Base-by-base conservation (phyloP, 768 basidiomycete genomes). In the Punctularia strigosozonata region DNA sequence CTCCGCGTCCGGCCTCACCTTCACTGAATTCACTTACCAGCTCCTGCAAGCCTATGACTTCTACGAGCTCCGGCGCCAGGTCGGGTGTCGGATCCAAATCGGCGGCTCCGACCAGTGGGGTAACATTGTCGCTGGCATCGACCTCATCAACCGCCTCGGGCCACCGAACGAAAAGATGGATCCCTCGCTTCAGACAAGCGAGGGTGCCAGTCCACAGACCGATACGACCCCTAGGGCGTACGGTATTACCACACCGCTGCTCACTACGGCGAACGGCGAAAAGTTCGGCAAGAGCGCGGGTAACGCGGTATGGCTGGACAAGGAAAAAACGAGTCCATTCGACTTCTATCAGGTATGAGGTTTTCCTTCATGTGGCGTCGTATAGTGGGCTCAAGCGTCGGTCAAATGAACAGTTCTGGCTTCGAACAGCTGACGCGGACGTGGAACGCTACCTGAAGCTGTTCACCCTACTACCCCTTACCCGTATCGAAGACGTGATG, bases 101-200 rank as follows among this genome's bases (percentile, higher is more conserved):
- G 95, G 95, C 36, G 95, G 95, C 7, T 92, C 90, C 0, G 95
- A 99, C 57, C 95, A 99, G 57, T 95, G 91, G 86, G 95, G 95
- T 13, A 99, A 99, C 54, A 97, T 99, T 46, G 62, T 94, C 22
- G 85, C 88, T 20, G 95, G 95, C 17, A 66, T 97, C 24, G 90
- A 97, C 40, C 73, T 99, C 41, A 92, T 98, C 50, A 71, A 75
- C 39, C 77, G 78, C 37, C 62, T 70, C 44, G 45, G 37, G 19
- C 37, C 22, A 28, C 31, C 38, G 21, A 39, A 39, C 12, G 30
- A n/a, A 41, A n/a, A n/a, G n/a, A n/a, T n/a, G n/a, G 25, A 19
- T 38, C 42, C 15, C 42, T 31, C 36, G 38, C 33, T 17, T 19
- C 44, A 51, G 45, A 63, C 51, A 46, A 49, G 47, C 15, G 43